These are phyloP conservation scores for Picea sitchensis DNA, from an alignment of 75 land plant genomes.

Conservation along the genomic window DNA sequence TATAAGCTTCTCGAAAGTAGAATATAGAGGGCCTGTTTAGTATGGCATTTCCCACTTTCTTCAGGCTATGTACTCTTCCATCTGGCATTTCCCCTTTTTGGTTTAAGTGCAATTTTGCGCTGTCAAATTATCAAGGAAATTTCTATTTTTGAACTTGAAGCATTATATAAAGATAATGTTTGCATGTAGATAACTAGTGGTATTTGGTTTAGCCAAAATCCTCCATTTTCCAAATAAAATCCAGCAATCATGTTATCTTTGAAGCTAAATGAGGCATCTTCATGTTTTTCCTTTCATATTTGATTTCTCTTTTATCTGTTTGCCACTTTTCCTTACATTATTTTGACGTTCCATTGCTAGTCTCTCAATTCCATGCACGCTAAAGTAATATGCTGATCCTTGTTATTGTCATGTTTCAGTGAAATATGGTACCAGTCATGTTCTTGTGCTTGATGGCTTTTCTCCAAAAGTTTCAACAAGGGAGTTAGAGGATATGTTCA, in stretches of 20 bases:
- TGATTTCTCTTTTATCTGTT: not conserved
- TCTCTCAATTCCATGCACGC: not conserved
- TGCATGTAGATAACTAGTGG: too few relatives aligned
- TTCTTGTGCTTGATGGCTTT: conserved; percentile 74
- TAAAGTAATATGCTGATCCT: not conserved
- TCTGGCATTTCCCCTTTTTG: not conserved
- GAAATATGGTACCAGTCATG: conserved; percentile 72
- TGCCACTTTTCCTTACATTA: not conserved
- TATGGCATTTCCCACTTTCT: conserved; percentile 9
- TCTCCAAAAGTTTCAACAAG: conserved; percentile 58
- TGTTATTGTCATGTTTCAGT: conserved; percentile 34
- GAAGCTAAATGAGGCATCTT: not conserved
- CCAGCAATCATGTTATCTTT: not conserved
- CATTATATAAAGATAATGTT: too few relatives aligned
- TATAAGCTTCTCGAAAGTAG: not conserved
- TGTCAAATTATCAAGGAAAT: too few relatives aligned
- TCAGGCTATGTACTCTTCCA: not conserved
- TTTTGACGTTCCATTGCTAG: not conserved
- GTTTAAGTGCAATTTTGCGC: too few relatives aligned
- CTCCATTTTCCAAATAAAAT: not conserved
- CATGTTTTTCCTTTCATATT: conserved; percentile 2
- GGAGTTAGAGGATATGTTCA: conserved; percentile 74
- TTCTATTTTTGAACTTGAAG: too few relatives aligned
- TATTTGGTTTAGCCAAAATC: not conserved
- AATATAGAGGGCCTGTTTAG: not conserved